Conservation (phyloP, 2,329 filamentous ascomycete species). For the Cryphonectria japonica region DNA sequence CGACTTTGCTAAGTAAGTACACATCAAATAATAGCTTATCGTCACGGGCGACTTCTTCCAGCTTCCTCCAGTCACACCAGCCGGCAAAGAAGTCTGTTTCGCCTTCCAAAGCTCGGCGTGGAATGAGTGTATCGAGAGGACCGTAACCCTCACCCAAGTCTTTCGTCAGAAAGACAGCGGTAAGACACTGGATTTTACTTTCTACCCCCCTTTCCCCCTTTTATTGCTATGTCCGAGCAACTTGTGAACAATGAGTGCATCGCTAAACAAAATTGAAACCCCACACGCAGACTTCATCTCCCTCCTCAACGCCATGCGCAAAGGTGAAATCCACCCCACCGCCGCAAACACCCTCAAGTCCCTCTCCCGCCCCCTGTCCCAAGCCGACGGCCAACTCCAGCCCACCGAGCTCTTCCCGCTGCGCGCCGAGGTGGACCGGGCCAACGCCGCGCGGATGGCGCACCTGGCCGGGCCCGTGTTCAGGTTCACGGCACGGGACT, state of each 20-base stretch:
- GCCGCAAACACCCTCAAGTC: slow-evolving; percentile 66
- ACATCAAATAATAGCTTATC: slow-evolving; percentile 54
- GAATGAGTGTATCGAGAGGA: slow-evolving; percentile 74
- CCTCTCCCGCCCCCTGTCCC: slow-evolving; percentile 60
- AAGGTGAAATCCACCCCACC: slow-evolving; percentile 63
- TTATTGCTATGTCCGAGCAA: no score
- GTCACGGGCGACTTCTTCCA: slow-evolving; percentile 81
- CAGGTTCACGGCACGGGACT: slow-evolving; percentile 64
- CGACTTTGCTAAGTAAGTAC: background rate
- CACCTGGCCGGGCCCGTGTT: slow-evolving; percentile 62
- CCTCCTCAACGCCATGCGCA: slow-evolving; percentile 78
- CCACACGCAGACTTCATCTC: slow-evolving; percentile 59
- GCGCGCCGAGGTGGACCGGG: slow-evolving; percentile 70
- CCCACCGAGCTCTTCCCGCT: slow-evolving; percentile 76
- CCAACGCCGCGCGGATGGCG: slow-evolving; percentile 66
- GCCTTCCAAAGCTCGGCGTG: slow-evolving; percentile 73
- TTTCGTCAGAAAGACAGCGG: slow-evolving; percentile 71
- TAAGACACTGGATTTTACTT: background rate
- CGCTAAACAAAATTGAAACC: no score
- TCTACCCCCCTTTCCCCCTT: no score
- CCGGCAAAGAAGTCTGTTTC: slow-evolving; percentile 63
- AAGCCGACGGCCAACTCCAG: slow-evolving; percentile 60
- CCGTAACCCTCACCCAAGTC: slow-evolving; percentile 73
- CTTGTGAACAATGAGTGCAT: background rate
- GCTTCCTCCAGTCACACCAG: slow-evolving; percentile 73